A percentile compares a stretch with the other conserved stretches of the same genome.
Evolutionary conservation across 1,284 basidiomycete species (phyloP).

Genomic region (Leccinum subspadiceum): DNA sequence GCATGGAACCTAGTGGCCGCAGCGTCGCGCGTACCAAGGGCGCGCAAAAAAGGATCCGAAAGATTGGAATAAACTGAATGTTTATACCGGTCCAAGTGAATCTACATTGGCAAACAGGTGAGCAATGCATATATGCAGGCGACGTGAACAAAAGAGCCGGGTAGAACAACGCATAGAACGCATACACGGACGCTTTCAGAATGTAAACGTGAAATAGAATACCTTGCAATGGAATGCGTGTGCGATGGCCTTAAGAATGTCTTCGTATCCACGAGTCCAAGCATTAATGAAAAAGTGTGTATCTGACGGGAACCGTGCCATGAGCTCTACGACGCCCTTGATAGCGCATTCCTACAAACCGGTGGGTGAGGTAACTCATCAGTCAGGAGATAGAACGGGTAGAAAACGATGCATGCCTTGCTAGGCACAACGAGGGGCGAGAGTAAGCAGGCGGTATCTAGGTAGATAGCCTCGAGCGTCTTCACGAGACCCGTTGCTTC

Average conservation of each 20-base stretch:
- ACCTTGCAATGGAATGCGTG: slow-evolving; percentile 63
- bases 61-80: slow-evolving; percentile 59
- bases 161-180: not conserved
- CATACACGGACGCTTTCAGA: not conserved
- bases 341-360: slow-evolving; percentile 60
- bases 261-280: slow-evolving; percentile 95
- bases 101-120: slow-evolving; percentile 41
- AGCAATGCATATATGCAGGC: slow-evolving; percentile 16
- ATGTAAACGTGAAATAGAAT: not conserved
- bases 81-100: slow-evolving; percentile 92
- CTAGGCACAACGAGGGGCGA: slow-evolving; percentile 63
- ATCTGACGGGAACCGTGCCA: slow-evolving; percentile 61
- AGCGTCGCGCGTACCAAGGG: slow-evolving; percentile 63
- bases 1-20: slow-evolving; percentile 81
- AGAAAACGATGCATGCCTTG: slow-evolving; percentile 50
- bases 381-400: not conserved
- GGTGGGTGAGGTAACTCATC: not conserved
- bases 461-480: slow-evolving; percentile 77
- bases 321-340: slow-evolving; percentile 63
- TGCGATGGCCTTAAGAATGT: slow-evolving; percentile 74
- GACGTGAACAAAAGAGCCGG: not conserved
- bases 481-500: slow-evolving; percentile 28
- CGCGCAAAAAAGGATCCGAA: slow-evolving; percentile 62
- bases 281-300: slow-evolving; percentile 85
- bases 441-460: slow-evolving; percentile 78